Base-by-base conservation (phyloP, 805 yeast species). In the Candida rishiriensis region DNA sequence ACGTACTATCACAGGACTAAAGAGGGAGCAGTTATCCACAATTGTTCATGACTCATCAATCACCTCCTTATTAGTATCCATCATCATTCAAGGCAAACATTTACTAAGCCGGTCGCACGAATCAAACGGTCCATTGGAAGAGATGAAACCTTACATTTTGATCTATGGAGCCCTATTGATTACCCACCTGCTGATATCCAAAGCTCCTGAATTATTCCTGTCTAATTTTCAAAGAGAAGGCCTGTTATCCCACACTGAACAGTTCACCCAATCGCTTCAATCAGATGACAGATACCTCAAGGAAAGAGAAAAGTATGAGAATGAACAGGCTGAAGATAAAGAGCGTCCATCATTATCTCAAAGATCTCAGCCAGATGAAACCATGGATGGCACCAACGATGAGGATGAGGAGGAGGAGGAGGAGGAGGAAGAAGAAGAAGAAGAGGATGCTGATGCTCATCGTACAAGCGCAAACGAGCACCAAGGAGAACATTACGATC, bases 141-240 rank as follows among this genome's bases (percentile, higher is more conserved):
- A 52, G 13, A 40, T 55, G 33, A 67, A 65, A 39, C 59, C 71
- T 0, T 70, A 69, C 46, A 56, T 72, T 7, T 59, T 79, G 13
- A 62, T 83, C 2, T 63, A 75, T 34, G 80, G 81, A 6, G 70
- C 84, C 0, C 61, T 85, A 11, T 63, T 74, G 1, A 61, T 83
- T 12, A 66, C 79, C 1, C 65, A 70, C 9, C 47, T 60, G 2
- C 57, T 86, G 40, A 62, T 79, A 0, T 59, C 61, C 6, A 69
- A 72, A 36, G 64, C 73, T 14, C 73, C 82, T 0, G 64, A 62
- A 1, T 46, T 60, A 1, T 81, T 76, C 44, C 55, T 79, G 6
- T 54, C 59, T 0, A 71, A 68, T 9, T 77, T 88, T 49, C 83
- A 77, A 53, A 73, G 85, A 43, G 95, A 88, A 54, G 96, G 96